A percentile compares a stretch with the other conserved stretches of the same genome.
Conservation (phyloP, 2,329 filamentous ascomycete species). For the Paraphaeosphaeria minitans region DNA sequence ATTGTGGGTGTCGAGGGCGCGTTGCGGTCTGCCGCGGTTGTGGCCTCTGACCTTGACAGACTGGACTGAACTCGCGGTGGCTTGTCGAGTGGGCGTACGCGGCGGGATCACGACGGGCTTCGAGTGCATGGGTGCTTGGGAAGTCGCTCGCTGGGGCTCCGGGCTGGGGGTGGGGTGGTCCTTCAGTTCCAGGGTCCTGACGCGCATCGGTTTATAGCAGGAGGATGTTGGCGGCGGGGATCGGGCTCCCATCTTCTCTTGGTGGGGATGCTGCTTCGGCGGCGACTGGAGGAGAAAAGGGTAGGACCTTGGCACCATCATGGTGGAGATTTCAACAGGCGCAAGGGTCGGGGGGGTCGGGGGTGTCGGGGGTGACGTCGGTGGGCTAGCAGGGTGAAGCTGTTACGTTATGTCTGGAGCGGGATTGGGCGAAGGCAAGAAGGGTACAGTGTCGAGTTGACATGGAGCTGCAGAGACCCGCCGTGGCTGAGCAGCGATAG, state of each 20-base stretch:
- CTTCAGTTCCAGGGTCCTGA: conserved; percentile 20
- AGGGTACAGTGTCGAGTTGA: conserved; percentile 25
- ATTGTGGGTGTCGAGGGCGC: conserved; percentile 43
- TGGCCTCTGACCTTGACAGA: conserved; percentile 39
- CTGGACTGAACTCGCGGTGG: conserved; percentile 34
- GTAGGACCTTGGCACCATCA: conserved; percentile 55
- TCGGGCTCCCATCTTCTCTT: conserved; percentile 42
- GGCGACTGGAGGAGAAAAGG: conserved; percentile 46
- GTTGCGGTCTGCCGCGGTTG: conserved; percentile 34
- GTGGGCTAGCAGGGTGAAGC: conserved; percentile 24
- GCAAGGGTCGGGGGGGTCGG: conserved; percentile 16
- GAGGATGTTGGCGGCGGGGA: conserved; percentile 24
- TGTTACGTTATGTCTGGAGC: conserved; percentile 45
- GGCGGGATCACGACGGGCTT: conserved; percentile 51
- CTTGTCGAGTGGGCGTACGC: conserved; percentile 35
- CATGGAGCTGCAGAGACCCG: conserved; percentile 37
- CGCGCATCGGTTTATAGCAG: conserved; percentile 15
- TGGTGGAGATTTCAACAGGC: conserved; percentile 32
- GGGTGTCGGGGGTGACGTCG: conserved; percentile 39
- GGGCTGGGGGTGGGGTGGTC: conserved; percentile 13
- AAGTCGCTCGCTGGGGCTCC: conserved; percentile 17
- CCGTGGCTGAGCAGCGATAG: conserved; percentile 13
- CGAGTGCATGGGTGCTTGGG: conserved; percentile 40
- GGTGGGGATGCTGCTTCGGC: conserved; percentile 30
- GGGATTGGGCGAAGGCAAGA: conserved; percentile 39